Evolutionary conservation across 495 filamentous ascomycete genomes (phyloP).

Genomic region (Penicillium lividum): DNA sequence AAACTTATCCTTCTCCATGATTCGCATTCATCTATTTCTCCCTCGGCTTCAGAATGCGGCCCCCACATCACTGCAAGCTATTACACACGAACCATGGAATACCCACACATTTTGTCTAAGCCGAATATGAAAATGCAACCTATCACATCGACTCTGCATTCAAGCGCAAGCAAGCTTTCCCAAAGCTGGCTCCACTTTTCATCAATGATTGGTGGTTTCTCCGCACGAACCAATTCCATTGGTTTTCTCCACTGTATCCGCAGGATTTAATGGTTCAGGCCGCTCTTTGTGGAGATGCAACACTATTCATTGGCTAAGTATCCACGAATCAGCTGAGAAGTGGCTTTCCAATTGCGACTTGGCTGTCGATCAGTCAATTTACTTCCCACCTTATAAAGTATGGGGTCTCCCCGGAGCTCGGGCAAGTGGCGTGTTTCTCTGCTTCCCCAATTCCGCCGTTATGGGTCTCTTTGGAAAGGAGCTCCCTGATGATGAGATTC

Average conservation of each 20-base stretch:
- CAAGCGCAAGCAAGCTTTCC: constrained; percentile 10
- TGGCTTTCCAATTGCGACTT: constrained; percentile 2
- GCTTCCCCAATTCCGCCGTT: constrained; percentile 3
- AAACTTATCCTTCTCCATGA: background rate
- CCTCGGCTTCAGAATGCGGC: too few relatives aligned
- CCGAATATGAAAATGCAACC: too few relatives aligned
- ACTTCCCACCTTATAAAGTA: constrained; percentile 2
- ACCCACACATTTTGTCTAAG: too few relatives aligned
- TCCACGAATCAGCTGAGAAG: background rate
- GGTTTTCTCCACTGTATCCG: constrained; percentile 2
- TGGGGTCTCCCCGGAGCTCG: constrained; percentile 1
- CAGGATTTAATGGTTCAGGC: background rate
- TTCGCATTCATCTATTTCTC: too few relatives aligned
- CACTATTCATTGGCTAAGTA: background rate
- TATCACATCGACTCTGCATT: background rate
- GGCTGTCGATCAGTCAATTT: constrained; percentile 2
- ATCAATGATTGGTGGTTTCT: constrained; percentile 1
- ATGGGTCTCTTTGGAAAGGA: constrained; percentile 39
- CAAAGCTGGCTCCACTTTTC: constrained; percentile 9
- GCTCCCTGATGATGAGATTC: constrained; percentile 27
- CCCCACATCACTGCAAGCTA: too few relatives aligned
- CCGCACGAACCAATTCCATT: constrained; percentile 14
- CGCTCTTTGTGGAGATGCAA: constrained; percentile 1
- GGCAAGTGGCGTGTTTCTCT: constrained; percentile 3
- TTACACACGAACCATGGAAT: too few relatives aligned